Conservation (phyloP, 1,139 yeast genomes). For the Suhomyces coccinellae region DNA sequence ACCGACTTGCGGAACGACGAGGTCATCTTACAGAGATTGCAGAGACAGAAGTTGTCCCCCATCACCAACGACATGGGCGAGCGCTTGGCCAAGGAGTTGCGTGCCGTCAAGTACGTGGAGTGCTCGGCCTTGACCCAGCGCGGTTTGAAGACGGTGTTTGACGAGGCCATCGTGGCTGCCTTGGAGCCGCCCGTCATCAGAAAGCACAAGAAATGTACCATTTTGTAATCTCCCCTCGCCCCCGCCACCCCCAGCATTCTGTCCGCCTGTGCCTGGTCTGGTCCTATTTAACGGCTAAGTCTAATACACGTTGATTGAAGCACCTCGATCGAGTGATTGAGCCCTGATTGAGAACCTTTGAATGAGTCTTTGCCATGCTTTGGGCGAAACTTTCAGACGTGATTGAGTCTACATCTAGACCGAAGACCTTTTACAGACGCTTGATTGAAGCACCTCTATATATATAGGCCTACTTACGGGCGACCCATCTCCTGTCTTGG, state of each 20-base stretch:
- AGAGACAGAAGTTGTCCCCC: slow-evolving; percentile 87
- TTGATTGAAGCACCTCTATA: too few relatives aligned
- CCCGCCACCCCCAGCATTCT: slow-evolving; percentile 5
- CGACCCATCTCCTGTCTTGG: too few relatives aligned
- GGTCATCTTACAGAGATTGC: slow-evolving; percentile 81
- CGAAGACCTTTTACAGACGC: too few relatives aligned
- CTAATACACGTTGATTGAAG: slow-evolving; percentile 10
- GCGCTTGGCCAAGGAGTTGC: slow-evolving; percentile 85
- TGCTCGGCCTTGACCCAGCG: slow-evolving; percentile 98
- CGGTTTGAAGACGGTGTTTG: slow-evolving; percentile 93
- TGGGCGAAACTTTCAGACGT: too few relatives aligned
- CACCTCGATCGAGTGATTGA: too few relatives aligned
- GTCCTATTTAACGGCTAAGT: slow-evolving; percentile 10
- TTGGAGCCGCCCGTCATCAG: slow-evolving; percentile 87
- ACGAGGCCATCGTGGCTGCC: slow-evolving; percentile 96
- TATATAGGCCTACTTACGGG: too few relatives aligned
- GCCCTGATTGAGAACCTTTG: too few relatives aligned
- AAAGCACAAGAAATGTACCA: slow-evolving; percentile 77
- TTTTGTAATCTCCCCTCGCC: slow-evolving; percentile 13
- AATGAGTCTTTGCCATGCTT: too few relatives aligned
- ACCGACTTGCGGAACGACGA: slow-evolving; percentile 93
- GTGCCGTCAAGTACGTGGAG: slow-evolving; percentile 95
- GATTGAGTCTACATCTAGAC: too few relatives aligned
- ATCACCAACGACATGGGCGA: slow-evolving; percentile 88
- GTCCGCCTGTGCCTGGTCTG: slow-evolving; percentile 9